Conservation (phyloP, 768 basidiomycete species). For the Stropharia rugosoannulata region DNA sequence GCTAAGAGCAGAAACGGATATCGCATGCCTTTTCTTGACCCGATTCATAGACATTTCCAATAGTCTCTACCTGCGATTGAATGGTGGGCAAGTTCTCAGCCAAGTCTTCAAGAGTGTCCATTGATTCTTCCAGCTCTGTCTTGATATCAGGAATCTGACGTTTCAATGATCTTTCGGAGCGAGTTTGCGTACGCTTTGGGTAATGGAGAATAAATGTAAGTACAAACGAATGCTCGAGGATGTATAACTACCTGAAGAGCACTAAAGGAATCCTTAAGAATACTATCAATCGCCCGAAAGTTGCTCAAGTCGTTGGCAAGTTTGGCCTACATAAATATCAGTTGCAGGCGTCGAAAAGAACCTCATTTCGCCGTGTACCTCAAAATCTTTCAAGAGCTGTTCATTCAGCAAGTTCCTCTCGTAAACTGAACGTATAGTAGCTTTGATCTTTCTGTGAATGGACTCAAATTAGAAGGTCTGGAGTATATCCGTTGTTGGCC, state of each 20-base stretch:
- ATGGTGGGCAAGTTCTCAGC: conserved; percentile 59
- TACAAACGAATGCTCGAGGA: not conserved
- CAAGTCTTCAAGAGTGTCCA: conserved; percentile 56
- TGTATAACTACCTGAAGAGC: conserved; percentile 53
- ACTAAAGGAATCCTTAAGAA: conserved; percentile 62
- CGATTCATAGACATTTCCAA: conserved; percentile 67
- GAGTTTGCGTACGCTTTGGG: conserved; percentile 53
- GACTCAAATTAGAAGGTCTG: not conserved
- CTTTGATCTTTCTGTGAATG: conserved; percentile 42
- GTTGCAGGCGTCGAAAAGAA: not conserved
- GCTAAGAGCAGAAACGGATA: not conserved
- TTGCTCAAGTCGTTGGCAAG: conserved; percentile 73
- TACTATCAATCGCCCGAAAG: conserved; percentile 70
- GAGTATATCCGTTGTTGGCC: not conserved
- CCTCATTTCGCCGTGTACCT: conserved; percentile 33
- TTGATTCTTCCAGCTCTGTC: conserved; percentile 58
- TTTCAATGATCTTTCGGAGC: conserved; percentile 56
- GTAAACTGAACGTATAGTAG: conserved; percentile 43
- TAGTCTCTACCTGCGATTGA: conserved; percentile 58
- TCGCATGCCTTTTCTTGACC: conserved; percentile 58
- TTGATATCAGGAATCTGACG: conserved; percentile 64
- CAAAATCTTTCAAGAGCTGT: conserved; percentile 59
- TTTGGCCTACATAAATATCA: conserved; percentile 42
- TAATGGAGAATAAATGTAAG: not conserved
- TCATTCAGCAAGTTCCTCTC: conserved; percentile 50